Evolutionary conservation across 768 basidiomycete species (phyloP).

Genomic region (Pholiota conissans): DNA sequence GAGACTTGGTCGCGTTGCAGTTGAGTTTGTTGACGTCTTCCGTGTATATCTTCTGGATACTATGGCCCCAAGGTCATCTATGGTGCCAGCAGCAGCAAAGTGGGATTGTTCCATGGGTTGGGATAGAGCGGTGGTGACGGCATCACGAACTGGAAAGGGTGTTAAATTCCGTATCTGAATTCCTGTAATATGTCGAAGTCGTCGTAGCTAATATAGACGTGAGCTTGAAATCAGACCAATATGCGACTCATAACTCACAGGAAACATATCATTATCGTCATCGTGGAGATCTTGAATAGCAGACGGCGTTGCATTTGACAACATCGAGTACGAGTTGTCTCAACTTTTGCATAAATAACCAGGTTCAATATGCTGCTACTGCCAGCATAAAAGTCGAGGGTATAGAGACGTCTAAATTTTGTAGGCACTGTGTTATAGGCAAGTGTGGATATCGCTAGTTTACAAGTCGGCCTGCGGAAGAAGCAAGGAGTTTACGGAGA

Average conservation of each 20-base stretch:
- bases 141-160: conserved; percentile 81
- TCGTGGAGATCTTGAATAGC: conserved; percentile 9
- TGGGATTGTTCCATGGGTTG: conserved; percentile 66
- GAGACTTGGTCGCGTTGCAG: conserved; percentile 44
- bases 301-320: conserved; percentile 20
- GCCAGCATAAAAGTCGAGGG: conserved; percentile 3
- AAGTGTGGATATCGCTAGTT: background rate
- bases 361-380: conserved; percentile 8
- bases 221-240: background rate
- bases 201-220: conserved; percentile 40
- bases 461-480: background rate
- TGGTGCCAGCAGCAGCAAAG: conserved; percentile 51
- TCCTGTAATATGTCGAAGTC: conserved; percentile 70
- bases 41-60: conserved; percentile 58
- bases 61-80: conserved; percentile 72
- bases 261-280: conserved; percentile 14
- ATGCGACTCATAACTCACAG: conserved; percentile 15
- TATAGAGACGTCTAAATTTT: background rate
- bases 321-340: conserved; percentile 16
- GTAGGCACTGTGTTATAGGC: background rate
- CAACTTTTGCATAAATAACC: conserved; percentile 18
- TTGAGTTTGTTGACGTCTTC: conserved; percentile 60
- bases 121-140: conserved; percentile 70
- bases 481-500: background rate
- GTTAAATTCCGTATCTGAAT: conserved; percentile 81